phyloP scores from a whole-genome alignment of 2,329 filamentous ascomycete species.

The Neophaeococcomyces aloes region DNA sequence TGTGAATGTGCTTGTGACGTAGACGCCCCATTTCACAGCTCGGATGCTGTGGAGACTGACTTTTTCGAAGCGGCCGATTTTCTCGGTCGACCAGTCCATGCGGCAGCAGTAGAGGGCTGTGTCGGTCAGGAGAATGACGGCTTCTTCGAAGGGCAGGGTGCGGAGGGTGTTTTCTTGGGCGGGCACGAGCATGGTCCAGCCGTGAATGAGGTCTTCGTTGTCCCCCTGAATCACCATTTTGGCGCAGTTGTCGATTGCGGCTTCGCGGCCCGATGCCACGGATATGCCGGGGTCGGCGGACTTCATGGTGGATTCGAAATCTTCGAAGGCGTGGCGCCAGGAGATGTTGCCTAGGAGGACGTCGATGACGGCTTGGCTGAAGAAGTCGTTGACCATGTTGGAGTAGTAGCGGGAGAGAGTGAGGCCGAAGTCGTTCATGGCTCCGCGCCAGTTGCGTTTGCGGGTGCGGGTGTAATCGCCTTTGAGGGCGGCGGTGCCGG shows the following conservation, averaged over 20 bases:
- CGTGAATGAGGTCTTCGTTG: constrained; percentile 74
- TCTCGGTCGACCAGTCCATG: constrained; percentile 92
- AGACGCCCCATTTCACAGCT: constrained; percentile 67
- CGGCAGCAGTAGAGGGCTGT: constrained; percentile 76
- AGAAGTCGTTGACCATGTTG: constrained; percentile 97
- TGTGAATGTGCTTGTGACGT: constrained; percentile 81
- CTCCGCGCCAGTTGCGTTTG: constrained; percentile 82
- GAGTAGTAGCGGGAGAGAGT: constrained; percentile 65
- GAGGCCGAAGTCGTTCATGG: constrained; percentile 79
- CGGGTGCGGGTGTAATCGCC: constrained; percentile 83
- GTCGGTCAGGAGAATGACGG: constrained; percentile 77
- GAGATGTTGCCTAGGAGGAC: constrained; percentile 85
- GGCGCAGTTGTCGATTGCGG: constrained; percentile 79
- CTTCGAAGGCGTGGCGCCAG: constrained; percentile 70
- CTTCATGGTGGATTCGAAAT: constrained; percentile 91
- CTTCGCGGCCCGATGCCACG: constrained; percentile 69
- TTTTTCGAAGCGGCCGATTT: constrained; percentile 83
- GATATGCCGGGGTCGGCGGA: constrained; percentile 85
- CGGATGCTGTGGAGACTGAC: constrained; percentile 65
- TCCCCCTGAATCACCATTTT: constrained; percentile 76
- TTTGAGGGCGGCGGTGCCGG: constrained; percentile 89
- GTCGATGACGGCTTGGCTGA: constrained; percentile 89
- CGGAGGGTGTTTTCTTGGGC: constrained; percentile 58
- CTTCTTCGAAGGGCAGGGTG: constrained; percentile 70
- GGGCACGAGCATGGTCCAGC: constrained; percentile 80